Evolutionary conservation across 2,329 filamentous ascomycete species (phyloP), one percentile per base, ranked within the genome.

Genomic region (Fonsecaea nubica): DNA sequence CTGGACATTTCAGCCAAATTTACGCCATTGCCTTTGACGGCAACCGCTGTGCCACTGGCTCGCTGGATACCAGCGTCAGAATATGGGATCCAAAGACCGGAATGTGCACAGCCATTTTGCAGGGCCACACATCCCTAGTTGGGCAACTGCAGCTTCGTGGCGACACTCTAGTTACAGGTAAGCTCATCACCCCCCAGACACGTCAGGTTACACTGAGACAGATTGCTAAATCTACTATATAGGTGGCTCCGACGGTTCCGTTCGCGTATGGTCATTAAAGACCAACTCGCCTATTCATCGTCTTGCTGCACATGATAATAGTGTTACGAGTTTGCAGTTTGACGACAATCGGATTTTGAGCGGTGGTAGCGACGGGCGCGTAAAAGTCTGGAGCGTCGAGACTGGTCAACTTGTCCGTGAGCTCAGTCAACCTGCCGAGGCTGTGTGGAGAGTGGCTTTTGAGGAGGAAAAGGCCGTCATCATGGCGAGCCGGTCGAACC

Each of bases 21-120:
- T 99, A 99, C 77, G 95, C 95, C 21, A 96, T 99, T 76, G 95
- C 95, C 1, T 99, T 98, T 79, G 95, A 99, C 76, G 95, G 95
- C 45, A 89, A 90, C 72, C 87, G 93, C 70, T 93, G 99, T 65
- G 94, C 96, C 40, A 99, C 95, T 9, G 95, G 95, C 59, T 97
- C 93, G 78, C 82, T 99, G 68, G 95, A 99, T 79, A 99, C 95
- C 3, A 97, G 94, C 73, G 94, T 99, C 32, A 86, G 95, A 70
- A 96, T 99, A 69, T 99, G 95, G 95, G 93, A 99, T 82, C 92
- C 92, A 32, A 87, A 85, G 58, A 92, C 92, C 73, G 93, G 93
- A 48, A 90, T 92, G 77, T 94, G 93, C 74, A 88, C 95, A 75
- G 93, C 93, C 33, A 93, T 98, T 69, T 85, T 99, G 30, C 95